These are phyloP conservation scores for Candida rishiriensis DNA, from an alignment of 805 yeast species.

Conservation along the genomic window DNA sequence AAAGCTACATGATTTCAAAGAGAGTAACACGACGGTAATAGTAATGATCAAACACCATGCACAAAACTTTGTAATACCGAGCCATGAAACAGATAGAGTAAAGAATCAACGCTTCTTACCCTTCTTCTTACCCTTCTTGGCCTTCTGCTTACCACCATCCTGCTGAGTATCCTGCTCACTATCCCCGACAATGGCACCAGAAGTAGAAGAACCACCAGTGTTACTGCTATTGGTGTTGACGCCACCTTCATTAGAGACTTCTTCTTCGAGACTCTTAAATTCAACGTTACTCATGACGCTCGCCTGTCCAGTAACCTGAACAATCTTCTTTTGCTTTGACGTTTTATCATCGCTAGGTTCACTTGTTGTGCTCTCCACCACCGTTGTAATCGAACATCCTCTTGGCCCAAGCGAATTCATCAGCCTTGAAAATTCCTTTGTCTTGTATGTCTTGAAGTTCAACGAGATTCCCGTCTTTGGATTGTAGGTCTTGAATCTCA, in stretches of 20 bases:
- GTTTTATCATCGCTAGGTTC: not conserved
- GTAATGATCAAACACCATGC: too few relatives aligned
- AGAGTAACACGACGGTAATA: too few relatives aligned
- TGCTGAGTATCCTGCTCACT: not conserved
- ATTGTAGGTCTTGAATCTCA: slow-evolving; percentile 60
- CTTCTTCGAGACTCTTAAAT: slow-evolving; percentile 9
- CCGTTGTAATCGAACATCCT: slow-evolving; percentile 35
- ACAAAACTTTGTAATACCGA: too few relatives aligned
- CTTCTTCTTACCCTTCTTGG: slow-evolving; percentile 20
- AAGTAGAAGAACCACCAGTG: not conserved
- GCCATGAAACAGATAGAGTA: slow-evolving; percentile 11
- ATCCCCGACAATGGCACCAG: slow-evolving; percentile 2
- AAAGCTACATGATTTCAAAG: too few relatives aligned
- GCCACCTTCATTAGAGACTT: not conserved
- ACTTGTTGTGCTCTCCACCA: not conserved
- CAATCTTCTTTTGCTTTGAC: slow-evolving; percentile 5
- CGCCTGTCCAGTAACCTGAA: slow-evolving; percentile 25
- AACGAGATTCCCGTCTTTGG: slow-evolving; percentile 59
- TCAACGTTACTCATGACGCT: slow-evolving; percentile 21
- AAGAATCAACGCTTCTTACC: slow-evolving; percentile 16
- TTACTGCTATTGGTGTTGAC: not conserved
- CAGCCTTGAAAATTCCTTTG: slow-evolving; percentile 70
- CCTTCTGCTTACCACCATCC: slow-evolving; percentile 4
- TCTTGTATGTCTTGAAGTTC: slow-evolving; percentile 52
- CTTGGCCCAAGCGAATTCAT: slow-evolving; percentile 71